Percentiles rank a stretch among this genome's conserved stretches.
Evolutionary conservation across 176 grass and related monocot species (phyloP).

Genomic region (Aegilops bicornis): DNA sequence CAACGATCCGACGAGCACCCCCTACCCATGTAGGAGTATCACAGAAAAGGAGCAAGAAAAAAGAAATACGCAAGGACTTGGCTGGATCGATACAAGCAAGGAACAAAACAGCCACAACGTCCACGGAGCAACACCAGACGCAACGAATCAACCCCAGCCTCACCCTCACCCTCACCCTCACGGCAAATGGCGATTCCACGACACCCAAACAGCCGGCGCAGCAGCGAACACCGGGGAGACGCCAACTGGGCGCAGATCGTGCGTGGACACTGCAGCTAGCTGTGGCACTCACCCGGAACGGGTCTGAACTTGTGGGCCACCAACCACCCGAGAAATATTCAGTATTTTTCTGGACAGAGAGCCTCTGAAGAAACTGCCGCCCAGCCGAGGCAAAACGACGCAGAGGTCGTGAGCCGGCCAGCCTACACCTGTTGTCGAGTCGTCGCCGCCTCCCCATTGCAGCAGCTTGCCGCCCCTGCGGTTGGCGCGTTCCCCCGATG

Average conservation of each 20-base stretch:
- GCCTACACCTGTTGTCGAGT: background rate
- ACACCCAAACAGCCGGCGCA: background rate
- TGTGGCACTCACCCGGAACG: background rate
- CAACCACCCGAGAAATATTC: background rate
- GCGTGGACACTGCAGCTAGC: too few relatives aligned
- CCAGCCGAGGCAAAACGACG: constrained; percentile 16
- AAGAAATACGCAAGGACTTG: background rate
- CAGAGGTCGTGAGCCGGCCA: constrained; percentile 36
- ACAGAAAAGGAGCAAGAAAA: background rate
- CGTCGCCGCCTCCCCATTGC: background rate
- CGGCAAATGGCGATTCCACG: constrained; percentile 11
- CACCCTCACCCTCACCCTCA: background rate
- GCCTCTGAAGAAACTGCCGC: background rate
- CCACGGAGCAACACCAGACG: constrained; percentile 28
- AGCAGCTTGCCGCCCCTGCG: too few relatives aligned
- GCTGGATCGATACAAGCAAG: constrained; percentile 38
- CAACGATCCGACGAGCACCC: background rate
- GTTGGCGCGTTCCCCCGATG: constrained; percentile 12
- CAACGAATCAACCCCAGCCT: constrained; percentile 49
- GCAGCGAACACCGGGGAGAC: background rate
- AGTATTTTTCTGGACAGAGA: background rate
- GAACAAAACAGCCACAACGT: constrained; percentile 56
- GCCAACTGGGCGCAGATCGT: background rate
- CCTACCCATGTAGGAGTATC: background rate
- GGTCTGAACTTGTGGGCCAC: constrained; percentile 1